phyloP scores from a whole-genome alignment of 768 basidiomycete genomes.

The Strobilomyces dryophilus region DNA sequence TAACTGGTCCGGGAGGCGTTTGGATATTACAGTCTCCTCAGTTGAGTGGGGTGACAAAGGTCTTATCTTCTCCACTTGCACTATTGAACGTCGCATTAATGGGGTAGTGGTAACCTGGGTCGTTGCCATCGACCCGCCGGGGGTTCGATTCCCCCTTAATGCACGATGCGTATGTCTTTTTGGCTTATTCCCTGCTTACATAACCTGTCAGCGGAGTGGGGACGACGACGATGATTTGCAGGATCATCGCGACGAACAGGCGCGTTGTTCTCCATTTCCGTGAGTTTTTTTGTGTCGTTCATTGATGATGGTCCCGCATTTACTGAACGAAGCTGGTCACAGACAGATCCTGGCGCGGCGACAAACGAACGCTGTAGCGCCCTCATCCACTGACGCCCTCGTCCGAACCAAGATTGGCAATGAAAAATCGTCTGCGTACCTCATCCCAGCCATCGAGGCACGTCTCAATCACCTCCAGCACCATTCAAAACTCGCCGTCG shows the following conservation, averaged over 20 bases:
- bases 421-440: slow-evolving; percentile 85
- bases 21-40: no score
- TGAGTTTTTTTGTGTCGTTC: slow-evolving; percentile 8
- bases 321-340: slow-evolving; percentile 2
- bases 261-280: slow-evolving; percentile 1
- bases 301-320: neutral
- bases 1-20: no score
- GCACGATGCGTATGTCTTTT: slow-evolving; percentile 2
- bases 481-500: slow-evolving; percentile 36
- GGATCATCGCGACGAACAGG: neutral
- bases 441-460: slow-evolving; percentile 81
- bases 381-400: slow-evolving; percentile 65
- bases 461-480: slow-evolving; percentile 58
- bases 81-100: slow-evolving; percentile 39
- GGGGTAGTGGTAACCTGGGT: slow-evolving; percentile 67
- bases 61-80: no score
- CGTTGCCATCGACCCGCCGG: slow-evolving; percentile 80
- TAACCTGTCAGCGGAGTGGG: neutral
- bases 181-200: neutral
- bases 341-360: neutral
- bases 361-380: slow-evolving; percentile 19
- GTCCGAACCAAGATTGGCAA: slow-evolving; percentile 89
- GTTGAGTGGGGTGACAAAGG: no score
- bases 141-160: slow-evolving; percentile 67
- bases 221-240: neutral